Conservation (phyloP, 441 rosid species). For the Flueggea neowawraea region DNA sequence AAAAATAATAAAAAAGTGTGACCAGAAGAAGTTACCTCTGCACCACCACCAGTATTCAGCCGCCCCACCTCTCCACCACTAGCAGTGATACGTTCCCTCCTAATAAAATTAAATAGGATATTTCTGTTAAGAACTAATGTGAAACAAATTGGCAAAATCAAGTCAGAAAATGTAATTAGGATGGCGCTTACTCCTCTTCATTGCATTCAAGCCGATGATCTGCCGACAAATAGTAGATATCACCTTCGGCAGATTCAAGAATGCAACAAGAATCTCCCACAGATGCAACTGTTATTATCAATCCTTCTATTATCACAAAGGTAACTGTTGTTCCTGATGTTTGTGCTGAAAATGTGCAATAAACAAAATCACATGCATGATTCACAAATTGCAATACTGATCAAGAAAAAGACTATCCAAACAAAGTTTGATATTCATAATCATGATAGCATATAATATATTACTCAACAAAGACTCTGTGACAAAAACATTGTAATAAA, state of each 20-base stretch:
- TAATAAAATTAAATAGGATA: conserved; percentile 14
- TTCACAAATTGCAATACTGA: too few relatives aligned
- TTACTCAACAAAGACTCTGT: too few relatives aligned
- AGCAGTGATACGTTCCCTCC: conserved; percentile 91
- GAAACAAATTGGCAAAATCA: neutral
- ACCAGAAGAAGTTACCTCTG: conserved; percentile 58
- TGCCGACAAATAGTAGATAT: conserved; percentile 79
- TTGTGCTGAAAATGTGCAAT: conserved; percentile 53
- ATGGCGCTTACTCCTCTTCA: conserved; percentile 75
- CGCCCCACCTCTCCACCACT: conserved; percentile 99
- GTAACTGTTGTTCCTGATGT: conserved; percentile 97
- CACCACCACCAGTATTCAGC: conserved; percentile 94
- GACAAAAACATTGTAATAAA: too few relatives aligned
- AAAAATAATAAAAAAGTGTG: neutral
- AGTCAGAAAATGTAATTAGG: conserved; percentile 1
- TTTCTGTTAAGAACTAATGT: too few relatives aligned
- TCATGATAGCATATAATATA: too few relatives aligned
- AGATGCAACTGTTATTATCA: conserved; percentile 92
- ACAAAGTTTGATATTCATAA: too few relatives aligned
- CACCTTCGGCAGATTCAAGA: conserved; percentile 96
- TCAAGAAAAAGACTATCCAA: too few relatives aligned
- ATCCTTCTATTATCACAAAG: conserved; percentile 89
- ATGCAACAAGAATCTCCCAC: conserved; percentile 99
- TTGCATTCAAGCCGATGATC: conserved; percentile 97
- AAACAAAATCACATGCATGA: neutral